Conservation (phyloP, 768 basidiomycete species). For the Exidia glandulosa region DNA sequence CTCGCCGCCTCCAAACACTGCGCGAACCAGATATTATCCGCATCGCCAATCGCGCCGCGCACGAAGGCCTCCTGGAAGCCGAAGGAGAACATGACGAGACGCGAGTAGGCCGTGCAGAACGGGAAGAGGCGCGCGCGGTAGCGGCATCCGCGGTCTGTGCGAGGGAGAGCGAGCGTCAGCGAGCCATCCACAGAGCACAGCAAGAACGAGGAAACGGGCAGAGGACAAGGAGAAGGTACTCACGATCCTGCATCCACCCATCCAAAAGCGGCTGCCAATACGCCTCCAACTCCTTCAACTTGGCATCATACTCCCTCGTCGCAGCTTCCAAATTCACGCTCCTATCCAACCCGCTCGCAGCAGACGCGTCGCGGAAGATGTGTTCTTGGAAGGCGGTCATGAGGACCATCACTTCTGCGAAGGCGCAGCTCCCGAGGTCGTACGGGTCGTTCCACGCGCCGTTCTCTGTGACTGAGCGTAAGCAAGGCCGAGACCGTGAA, state of each 20-base stretch:
- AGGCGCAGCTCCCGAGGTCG: slow-evolving; percentile 11
- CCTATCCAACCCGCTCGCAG: neutral
- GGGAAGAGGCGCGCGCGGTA: slow-evolving; percentile 7
- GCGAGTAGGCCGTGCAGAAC: slow-evolving; percentile 14
- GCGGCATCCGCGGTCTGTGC: neutral
- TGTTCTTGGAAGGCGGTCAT: slow-evolving; percentile 10
- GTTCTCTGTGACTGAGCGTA: slow-evolving; percentile 9
- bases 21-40: neutral
- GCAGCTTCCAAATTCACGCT: neutral
- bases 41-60: slow-evolving; percentile 2
- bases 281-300: neutral
- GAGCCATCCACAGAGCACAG: neutral
- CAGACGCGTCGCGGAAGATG: slow-evolving; percentile 7
- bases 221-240: neutral
- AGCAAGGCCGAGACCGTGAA: too few species aligned
- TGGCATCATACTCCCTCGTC: slow-evolving; percentile 1
- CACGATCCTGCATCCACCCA: neutral
- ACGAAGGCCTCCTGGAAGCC: slow-evolving; percentile 16
- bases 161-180: neutral
- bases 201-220: neutral
- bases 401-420: slow-evolving; percentile 9
- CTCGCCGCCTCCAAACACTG: neutral
- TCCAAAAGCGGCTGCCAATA: neutral
- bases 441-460: slow-evolving; percentile 10
- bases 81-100: slow-evolving; percentile 16